Percentiles rank a stretch among this genome's conserved stretches.
These are phyloP conservation scores for Tolypocladium ovalisporum DNA, from an alignment of 2,329 filamentous ascomycete genomes.

Conservation along the genomic window DNA sequence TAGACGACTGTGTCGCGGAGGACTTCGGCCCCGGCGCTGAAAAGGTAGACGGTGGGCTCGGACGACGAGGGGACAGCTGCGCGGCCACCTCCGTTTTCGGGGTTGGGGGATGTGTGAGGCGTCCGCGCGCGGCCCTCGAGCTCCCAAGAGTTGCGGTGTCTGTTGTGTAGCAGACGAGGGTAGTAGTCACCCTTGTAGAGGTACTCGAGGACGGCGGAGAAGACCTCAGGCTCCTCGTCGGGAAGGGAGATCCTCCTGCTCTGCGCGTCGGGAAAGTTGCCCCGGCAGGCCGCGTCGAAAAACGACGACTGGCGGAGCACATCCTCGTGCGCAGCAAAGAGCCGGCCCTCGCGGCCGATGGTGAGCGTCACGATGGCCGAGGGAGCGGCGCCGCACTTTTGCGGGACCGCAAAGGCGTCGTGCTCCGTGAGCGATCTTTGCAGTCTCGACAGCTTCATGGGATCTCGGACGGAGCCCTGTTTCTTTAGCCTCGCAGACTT, in stretches of 20 bases:
- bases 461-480: constrained; percentile 48
- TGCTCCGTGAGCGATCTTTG: constrained; percentile 66
- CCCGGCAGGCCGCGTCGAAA: constrained; percentile 62
- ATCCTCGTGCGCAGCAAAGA: constrained; percentile 94
- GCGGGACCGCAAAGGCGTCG: constrained; percentile 10
- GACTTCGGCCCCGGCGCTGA: constrained; percentile 62
- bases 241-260: constrained; percentile 67
- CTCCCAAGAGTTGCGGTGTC: constrained; percentile 77
- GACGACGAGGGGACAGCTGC: constrained; percentile 17
- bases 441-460: constrained; percentile 73
- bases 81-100: constrained; percentile 32
- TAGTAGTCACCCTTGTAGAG: constrained; percentile 97
- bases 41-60: constrained; percentile 54
- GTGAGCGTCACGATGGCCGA: constrained; percentile 78
- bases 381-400: constrained; percentile 18
- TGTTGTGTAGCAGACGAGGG: constrained; percentile 78
- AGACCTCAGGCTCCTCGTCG: constrained; percentile 78
- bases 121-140: constrained; percentile 56
- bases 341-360: constrained; percentile 71
- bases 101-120: constrained; percentile 41
- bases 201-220: constrained; percentile 90
- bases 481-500: constrained; percentile 78
- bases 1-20: constrained; percentile 91
- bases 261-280: constrained; percentile 62
- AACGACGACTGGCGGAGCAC: constrained; percentile 78